Evolutionary conservation across 345 rosid species (phyloP).

Genomic region (Corymbia maculata): DNA sequence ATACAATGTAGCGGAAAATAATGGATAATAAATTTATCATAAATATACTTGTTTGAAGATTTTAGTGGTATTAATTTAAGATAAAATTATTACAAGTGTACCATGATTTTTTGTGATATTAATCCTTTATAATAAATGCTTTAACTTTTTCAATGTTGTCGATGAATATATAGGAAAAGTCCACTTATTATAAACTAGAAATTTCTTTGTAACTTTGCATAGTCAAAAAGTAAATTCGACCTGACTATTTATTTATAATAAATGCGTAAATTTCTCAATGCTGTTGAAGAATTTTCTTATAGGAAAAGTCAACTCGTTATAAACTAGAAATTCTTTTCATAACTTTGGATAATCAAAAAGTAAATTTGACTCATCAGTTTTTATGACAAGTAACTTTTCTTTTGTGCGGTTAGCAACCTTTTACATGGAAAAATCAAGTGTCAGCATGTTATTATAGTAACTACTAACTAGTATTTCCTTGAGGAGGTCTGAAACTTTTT

Average conservation of each 20-base stretch:
- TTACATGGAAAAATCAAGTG: not conserved
- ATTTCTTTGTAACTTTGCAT: not conserved
- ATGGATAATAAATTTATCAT: too few relatives aligned
- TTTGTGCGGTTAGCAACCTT: not conserved
- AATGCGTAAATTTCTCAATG: not conserved
- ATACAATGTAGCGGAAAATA: too few relatives aligned
- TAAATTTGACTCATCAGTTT: not conserved
- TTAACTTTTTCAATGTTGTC: not conserved
- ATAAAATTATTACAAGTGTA: too few relatives aligned
- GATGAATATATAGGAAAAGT: not conserved
- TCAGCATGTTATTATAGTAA: not conserved
- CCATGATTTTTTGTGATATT: too few relatives aligned
- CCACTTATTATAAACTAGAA: not conserved
- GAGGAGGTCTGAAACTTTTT: not conserved
- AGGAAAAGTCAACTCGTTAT: not conserved
- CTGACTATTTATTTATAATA: not conserved
- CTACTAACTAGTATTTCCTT: not conserved
- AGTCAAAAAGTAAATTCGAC: not conserved
- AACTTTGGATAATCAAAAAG: not conserved
- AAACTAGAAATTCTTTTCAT: not conserved
- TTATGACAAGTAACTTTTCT: not conserved
- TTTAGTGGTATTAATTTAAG: too few relatives aligned
- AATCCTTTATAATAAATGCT: not conserved
- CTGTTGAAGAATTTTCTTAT: constrained; percentile 31
- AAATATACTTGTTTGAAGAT: too few relatives aligned